Evolutionary conservation across 2,329 filamentous ascomycete species (phyloP).

Genomic region (Botrytis porri): DNA sequence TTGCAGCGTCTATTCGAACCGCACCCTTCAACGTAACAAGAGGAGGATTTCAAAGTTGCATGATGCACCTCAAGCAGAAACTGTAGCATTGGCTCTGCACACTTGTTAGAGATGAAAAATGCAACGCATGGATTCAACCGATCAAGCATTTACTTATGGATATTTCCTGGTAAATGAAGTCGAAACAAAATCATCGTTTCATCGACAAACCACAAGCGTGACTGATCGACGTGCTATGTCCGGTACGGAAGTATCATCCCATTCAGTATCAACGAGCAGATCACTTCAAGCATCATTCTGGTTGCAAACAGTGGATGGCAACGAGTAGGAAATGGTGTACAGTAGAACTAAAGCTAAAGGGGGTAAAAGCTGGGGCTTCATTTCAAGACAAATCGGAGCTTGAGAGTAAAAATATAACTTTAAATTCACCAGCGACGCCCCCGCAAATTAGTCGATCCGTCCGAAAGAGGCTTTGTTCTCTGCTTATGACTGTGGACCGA

Average conservation of each 20-base stretch:
- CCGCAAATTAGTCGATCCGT: conserved; percentile 4
- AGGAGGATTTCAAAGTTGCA: background rate
- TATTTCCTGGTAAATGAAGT: background rate
- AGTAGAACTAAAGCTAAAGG: background rate
- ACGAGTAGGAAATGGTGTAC: background rate
- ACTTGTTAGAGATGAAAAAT: background rate
- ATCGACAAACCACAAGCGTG: background rate
- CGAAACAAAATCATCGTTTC: conserved; percentile 5
- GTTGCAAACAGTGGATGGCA: background rate
- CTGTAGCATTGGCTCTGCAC: conserved; percentile 1
- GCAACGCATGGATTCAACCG: background rate
- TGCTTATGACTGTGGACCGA: background rate
- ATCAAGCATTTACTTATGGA: background rate
- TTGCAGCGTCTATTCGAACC: background rate
- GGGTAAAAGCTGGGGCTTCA: background rate
- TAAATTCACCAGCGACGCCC: background rate
- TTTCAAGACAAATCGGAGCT: conserved; percentile 1
- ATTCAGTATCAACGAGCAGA: background rate
- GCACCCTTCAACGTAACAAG: background rate
- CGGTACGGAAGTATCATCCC: background rate
- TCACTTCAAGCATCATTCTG: background rate
- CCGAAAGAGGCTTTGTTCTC: background rate
- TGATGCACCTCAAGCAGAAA: background rate
- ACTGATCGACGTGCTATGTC: background rate
- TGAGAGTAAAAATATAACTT: background rate